A percentile compares a stretch with the other conserved stretches of the same genome.
These are phyloP conservation scores for Xylaria flabelliformis DNA, from an alignment of 495 filamentous ascomycete genomes.

Conservation along the genomic window DNA sequence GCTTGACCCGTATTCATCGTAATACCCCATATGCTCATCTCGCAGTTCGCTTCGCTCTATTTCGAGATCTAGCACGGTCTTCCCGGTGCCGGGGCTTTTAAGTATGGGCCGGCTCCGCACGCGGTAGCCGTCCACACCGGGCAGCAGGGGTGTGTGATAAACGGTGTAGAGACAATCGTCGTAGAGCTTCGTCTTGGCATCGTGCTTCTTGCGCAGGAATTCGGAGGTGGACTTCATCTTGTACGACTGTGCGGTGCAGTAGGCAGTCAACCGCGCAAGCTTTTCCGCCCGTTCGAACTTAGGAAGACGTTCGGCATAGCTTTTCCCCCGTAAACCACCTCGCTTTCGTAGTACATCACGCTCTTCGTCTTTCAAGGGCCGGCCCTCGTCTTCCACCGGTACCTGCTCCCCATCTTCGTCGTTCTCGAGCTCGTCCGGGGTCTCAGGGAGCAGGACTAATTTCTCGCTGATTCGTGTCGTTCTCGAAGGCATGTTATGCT, in stretches of 20 bases:
- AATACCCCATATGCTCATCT: constrained; percentile 88
- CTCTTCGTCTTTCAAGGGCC: constrained; percentile 82
- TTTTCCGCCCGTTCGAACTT: constrained; percentile 88
- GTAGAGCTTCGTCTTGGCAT: constrained; percentile 96
- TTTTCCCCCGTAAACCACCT: constrained; percentile 77
- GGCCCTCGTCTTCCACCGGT: constrained; percentile 64
- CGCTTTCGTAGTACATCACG: constrained; percentile 67
- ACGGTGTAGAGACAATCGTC: constrained; percentile 97
- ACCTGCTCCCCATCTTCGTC: constrained; percentile 55
- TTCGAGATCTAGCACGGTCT: constrained; percentile 90
- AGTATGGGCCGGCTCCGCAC: constrained; percentile 87
- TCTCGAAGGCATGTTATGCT: constrained; percentile 82
- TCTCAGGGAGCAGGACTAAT: constrained; percentile 91
- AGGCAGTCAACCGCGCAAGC: constrained; percentile 88
- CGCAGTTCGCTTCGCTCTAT: constrained; percentile 92
- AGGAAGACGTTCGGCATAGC: constrained; percentile 91
- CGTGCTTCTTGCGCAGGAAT: constrained; percentile 88
- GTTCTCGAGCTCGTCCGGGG: constrained; percentile 64
- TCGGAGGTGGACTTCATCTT: constrained; percentile 83
- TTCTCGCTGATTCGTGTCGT: constrained; percentile 95
- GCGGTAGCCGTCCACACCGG: constrained; percentile 83
- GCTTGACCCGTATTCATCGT: constrained; percentile 46
- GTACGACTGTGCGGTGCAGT: constrained; percentile 93
- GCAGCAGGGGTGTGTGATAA: constrained; percentile 89
- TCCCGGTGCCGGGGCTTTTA: constrained; percentile 86